Percentiles rank a stretch among this genome's conserved stretches.
Evolutionary conservation across 2,329 filamentous ascomycete species (phyloP).

Genomic region (Calonectria pseudoturangicola): DNA sequence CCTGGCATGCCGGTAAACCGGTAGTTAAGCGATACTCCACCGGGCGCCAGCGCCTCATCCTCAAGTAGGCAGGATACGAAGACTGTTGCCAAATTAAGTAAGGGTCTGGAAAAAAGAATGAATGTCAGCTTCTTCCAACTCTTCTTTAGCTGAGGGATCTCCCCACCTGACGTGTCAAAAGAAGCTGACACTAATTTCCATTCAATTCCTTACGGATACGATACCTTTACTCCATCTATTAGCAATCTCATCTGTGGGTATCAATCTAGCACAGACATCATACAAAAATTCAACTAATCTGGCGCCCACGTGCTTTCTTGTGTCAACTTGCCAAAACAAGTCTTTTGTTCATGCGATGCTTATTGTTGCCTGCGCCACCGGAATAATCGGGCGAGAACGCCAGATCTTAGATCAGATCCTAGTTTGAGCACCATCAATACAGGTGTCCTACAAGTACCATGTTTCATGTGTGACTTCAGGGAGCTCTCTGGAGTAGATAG

Average conservation of each 20-base stretch:
- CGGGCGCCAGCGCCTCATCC: background rate
- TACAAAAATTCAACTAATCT: background rate
- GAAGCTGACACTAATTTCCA: too few relatives aligned
- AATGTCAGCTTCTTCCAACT: too few relatives aligned
- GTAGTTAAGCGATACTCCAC: background rate
- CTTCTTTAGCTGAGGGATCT: too few relatives aligned
- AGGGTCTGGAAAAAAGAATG: too few relatives aligned
- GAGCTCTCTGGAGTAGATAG: too few relatives aligned
- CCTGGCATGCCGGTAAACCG: background rate
- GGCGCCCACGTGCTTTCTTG: background rate
- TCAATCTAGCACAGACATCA: background rate
- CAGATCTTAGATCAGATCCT: background rate
- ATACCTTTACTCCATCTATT: background rate
- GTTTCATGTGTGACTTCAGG: too few relatives aligned
- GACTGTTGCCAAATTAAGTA: too few relatives aligned
- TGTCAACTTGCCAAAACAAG: background rate
- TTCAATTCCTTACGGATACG: too few relatives aligned
- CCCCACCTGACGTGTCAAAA: too few relatives aligned
- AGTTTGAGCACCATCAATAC: background rate
- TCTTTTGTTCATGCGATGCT: background rate
- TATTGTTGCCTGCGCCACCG: background rate
- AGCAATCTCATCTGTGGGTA: background rate
- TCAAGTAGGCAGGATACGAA: background rate
- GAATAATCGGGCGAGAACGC: background rate
- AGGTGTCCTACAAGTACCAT: background rate